These are phyloP conservation scores for Peziza echinospora DNA, from an alignment of 495 filamentous ascomycete species.

Conservation along the genomic window DNA sequence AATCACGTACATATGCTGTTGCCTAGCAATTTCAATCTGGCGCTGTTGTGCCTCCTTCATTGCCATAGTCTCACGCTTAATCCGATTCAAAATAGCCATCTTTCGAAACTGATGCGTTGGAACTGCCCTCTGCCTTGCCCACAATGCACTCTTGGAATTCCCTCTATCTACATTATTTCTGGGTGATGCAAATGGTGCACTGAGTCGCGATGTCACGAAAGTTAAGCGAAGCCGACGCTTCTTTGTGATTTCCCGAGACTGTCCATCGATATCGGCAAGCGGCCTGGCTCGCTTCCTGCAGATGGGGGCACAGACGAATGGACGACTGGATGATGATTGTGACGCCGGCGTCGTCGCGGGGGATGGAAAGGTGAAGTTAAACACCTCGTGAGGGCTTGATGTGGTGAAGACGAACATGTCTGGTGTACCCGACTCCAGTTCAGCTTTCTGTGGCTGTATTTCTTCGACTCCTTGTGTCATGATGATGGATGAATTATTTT, in stretches of 20 bases:
- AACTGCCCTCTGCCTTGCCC: constrained; percentile 19
- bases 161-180: constrained; percentile 45
- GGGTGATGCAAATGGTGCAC: constrained; percentile 41
- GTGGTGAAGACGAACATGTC: too few relatives aligned
- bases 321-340: neutral
- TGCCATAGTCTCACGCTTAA: constrained; percentile 18
- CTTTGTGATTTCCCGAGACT: constrained; percentile 29
- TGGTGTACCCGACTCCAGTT: too few relatives aligned
- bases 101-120: constrained; percentile 14
- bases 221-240: constrained; percentile 42
- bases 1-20: constrained; percentile 15
- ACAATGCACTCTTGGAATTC: constrained; percentile 35
- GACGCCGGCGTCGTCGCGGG: neutral
- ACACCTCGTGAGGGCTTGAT: neutral
- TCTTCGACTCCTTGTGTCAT: too few relatives aligned
- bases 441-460: too few relatives aligned
- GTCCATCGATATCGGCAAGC: constrained; percentile 39
- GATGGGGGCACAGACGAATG: neutral
- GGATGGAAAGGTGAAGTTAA: neutral
- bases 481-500: too few relatives aligned
- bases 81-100: constrained; percentile 20
- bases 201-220: constrained; percentile 47
- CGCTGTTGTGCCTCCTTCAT: constrained; percentile 14
- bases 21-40: constrained; percentile 16
- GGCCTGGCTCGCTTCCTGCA: constrained; percentile 34